Percentiles rank a stretch among this genome's conserved stretches.
phyloP scores from a whole-genome alignment of 495 filamentous ascomycete species.

The Aspergillus bridgeri region DNA sequence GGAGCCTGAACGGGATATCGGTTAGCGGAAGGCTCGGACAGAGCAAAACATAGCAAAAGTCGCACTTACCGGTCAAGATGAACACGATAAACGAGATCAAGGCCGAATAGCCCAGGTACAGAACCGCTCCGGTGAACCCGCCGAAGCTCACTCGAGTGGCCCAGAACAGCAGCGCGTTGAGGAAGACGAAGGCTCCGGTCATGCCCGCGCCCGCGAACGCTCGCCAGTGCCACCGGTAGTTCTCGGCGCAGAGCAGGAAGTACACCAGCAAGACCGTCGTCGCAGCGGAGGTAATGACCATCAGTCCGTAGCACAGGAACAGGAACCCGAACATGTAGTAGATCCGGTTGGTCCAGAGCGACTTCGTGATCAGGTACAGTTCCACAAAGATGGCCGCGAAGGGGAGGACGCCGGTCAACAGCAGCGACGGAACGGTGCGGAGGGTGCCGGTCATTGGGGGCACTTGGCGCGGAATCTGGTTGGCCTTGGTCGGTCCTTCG shows the following conservation, averaged over 20 bases:
- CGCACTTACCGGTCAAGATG: constrained; percentile 78
- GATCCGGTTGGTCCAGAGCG: constrained; percentile 94
- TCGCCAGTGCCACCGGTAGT: constrained; percentile 99
- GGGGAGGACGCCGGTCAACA: constrained; percentile 85
- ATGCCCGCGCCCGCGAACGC: constrained; percentile 85
- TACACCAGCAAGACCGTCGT: constrained; percentile 92
- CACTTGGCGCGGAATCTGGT: constrained; percentile 97
- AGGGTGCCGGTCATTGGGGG: constrained; percentile 78
- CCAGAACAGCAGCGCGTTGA: constrained; percentile 86
- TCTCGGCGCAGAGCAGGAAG: constrained; percentile 90
- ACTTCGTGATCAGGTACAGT: constrained; percentile 97
- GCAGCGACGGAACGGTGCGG: constrained; percentile 77
- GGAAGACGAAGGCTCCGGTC: constrained; percentile 84
- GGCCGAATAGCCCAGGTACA: constrained; percentile 91
- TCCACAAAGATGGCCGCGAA: constrained; percentile 97
- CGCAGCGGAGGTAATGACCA: constrained; percentile 92
- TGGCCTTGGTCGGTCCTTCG: constrained; percentile 82
- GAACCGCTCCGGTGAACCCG: constrained; percentile 76
- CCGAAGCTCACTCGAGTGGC: constrained; percentile 78
- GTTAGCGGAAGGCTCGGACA: constrained; percentile 16
- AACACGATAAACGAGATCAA: constrained; percentile 89
- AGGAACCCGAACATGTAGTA: constrained; percentile 99
- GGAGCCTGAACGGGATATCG: constrained; percentile 59
- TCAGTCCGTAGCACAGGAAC: constrained; percentile 94
- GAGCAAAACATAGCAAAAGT: constrained; percentile 8